Conservation (phyloP, 495 filamentous ascomycete genomes). For the Aspergillus ostianus region DNA sequence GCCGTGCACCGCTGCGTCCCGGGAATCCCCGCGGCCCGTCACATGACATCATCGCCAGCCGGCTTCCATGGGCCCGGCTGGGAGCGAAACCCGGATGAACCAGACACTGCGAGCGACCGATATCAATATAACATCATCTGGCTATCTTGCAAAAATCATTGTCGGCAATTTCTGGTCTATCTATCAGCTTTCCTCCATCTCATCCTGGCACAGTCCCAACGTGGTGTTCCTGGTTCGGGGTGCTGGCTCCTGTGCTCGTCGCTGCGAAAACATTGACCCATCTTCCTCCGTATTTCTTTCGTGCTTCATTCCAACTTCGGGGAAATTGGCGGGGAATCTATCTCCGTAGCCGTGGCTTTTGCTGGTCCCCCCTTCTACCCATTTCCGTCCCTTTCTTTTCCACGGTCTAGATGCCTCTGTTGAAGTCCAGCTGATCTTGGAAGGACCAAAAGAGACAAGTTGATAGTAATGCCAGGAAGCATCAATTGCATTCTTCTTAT, state of each 20-base stretch:
- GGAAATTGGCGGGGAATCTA: constrained; percentile 30
- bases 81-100: neutral
- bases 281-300: constrained; percentile 43
- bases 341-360: constrained; percentile 13
- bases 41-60: constrained; percentile 27
- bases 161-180: neutral
- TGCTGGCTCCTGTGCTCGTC: constrained; percentile 1
- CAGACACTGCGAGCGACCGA: neutral
- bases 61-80: neutral
- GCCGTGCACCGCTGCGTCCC: constrained; percentile 9
- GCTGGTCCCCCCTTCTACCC: constrained; percentile 21
- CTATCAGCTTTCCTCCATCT: neutral
- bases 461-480: neutral
- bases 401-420: constrained; percentile 13
- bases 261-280: constrained; percentile 26
- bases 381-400: constrained; percentile 25
- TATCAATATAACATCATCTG: neutral
- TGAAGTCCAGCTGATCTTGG: constrained; percentile 17
- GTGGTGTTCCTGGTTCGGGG: neutral
- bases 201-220: neutral
- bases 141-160: neutral
- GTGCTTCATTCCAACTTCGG: constrained; percentile 25
- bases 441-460: neutral
- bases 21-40: constrained; percentile 25
- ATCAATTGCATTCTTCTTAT: neutral